These are phyloP conservation scores for Dorcoceras hygrometricum DNA, from an alignment of 257 asterid genomes.

Conservation along the genomic window DNA sequence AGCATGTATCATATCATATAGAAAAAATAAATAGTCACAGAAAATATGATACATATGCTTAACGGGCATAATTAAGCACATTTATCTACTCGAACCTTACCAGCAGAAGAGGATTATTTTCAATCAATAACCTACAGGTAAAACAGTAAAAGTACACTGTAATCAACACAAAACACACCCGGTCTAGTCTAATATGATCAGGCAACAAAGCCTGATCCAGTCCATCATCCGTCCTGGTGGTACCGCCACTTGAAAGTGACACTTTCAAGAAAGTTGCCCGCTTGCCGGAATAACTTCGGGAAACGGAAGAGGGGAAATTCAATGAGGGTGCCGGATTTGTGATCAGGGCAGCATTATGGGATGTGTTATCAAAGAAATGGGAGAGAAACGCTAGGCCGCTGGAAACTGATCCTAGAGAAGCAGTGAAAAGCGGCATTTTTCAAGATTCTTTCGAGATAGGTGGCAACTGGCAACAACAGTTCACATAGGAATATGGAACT, in stretches of 20 bases:
- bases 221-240: conserved; percentile 39
- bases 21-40: not conserved
- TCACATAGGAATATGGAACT: not conserved
- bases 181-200: conserved; percentile 49
- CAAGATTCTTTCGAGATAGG: not conserved
- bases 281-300: conserved; percentile 33
- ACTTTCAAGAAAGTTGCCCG: conserved; percentile 45
- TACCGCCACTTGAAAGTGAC: conserved; percentile 53
- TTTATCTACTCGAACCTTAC: not conserved
- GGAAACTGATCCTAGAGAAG: conserved; percentile 49
- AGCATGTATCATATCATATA: not conserved
- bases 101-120: not conserved
- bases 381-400: conserved; percentile 51
- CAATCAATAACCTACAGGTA: not conserved
- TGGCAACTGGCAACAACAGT: not conserved
- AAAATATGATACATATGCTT: not conserved
- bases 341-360: conserved; percentile 23
- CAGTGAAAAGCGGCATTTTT: conserved; percentile 50
- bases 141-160: not conserved
- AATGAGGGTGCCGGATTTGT: conserved; percentile 24
- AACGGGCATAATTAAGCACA: not conserved
- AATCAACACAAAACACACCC: conserved; percentile 57
- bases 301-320: conserved; percentile 32
- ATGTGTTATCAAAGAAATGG: conserved; percentile 31
- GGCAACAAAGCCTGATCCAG: conserved; percentile 38